phyloP scores from a whole-genome alignment of 768 basidiomycete species.

The Albatrellus ellisii region DNA sequence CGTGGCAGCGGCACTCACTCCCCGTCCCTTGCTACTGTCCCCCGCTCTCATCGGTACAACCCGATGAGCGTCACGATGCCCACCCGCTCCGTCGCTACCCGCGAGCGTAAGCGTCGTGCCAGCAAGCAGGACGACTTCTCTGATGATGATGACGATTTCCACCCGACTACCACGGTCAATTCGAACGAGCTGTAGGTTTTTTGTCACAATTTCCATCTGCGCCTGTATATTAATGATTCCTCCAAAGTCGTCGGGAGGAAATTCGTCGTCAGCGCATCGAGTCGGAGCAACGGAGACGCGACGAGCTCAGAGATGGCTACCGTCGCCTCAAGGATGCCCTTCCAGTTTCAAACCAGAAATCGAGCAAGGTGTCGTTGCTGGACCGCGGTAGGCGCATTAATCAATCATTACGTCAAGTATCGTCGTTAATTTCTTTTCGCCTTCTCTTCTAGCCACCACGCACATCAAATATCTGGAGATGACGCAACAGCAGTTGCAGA shows the following conservation, averaged over 20 bases:
- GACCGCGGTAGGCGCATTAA: constrained; percentile 46
- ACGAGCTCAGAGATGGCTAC: constrained; percentile 89
- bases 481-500: constrained; percentile 62
- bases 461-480: constrained; percentile 84
- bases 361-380: constrained; percentile 82
- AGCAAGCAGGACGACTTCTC: constrained; percentile 45
- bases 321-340: constrained; percentile 82
- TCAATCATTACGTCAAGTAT: constrained; percentile 7
- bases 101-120: constrained; percentile 27
- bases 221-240: constrained; percentile 1
- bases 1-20: constrained; percentile 55
- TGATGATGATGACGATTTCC: constrained; percentile 68
- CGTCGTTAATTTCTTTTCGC: constrained; percentile 22
- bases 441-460: constrained; percentile 34
- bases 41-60: constrained; percentile 70
- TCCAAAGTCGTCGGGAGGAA: constrained; percentile 65
- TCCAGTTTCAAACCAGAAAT: constrained; percentile 84
- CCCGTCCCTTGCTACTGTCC: constrained; percentile 45
- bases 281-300: constrained; percentile 83
- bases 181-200: constrained; percentile 39
- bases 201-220: not conserved
- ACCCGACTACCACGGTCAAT: constrained; percentile 31
- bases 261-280: constrained; percentile 89
- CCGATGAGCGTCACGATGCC: constrained; percentile 39
- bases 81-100: constrained; percentile 32